Evolutionary conservation across 441 rosid genomes (phyloP).

Genomic region (Aleurites moluccanus): DNA sequence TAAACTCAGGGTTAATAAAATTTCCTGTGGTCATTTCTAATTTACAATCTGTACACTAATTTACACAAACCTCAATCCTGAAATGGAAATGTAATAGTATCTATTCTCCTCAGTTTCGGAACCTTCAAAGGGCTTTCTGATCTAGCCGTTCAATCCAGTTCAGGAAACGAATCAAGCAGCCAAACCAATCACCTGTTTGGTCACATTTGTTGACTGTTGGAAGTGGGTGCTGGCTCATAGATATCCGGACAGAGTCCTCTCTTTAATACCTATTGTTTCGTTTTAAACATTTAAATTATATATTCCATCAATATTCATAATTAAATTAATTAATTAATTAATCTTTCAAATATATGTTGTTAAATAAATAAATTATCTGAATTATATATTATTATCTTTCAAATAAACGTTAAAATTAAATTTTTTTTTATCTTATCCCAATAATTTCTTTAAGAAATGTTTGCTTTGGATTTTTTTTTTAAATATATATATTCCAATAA

Average conservation of each 20-base stretch:
- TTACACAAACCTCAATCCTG: constrained; percentile 36
- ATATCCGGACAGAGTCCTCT: constrained; percentile 82
- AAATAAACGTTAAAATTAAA: too few species aligned
- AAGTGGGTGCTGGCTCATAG: constrained; percentile 92
- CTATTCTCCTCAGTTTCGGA: constrained; percentile 7
- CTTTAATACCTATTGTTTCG: too few species aligned
- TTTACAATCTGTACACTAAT: constrained; percentile 50
- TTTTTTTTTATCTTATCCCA: too few species aligned
- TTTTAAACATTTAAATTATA: too few species aligned
- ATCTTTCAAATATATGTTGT: too few species aligned
- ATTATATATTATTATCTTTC: too few species aligned
- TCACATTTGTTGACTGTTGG: constrained; percentile 92
- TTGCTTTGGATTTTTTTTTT: too few species aligned
- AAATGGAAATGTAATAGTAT: constrained; percentile 16
- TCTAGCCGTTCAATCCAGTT: constrained; percentile 97
- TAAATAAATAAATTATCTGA: too few species aligned
- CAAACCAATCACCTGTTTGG: constrained; percentile 97
- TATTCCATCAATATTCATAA: constrained; percentile 92
- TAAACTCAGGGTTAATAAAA: constrained; percentile 7
- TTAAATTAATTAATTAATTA: too few species aligned
- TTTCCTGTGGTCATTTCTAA: constrained; percentile 26
- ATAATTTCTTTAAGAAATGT: too few species aligned
- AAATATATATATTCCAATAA: too few species aligned
- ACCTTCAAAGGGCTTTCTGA: constrained; percentile 79
- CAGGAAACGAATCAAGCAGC: constrained; percentile 86